Conservation (phyloP, 768 basidiomycete species). For the Holtermannia corniformis region DNA sequence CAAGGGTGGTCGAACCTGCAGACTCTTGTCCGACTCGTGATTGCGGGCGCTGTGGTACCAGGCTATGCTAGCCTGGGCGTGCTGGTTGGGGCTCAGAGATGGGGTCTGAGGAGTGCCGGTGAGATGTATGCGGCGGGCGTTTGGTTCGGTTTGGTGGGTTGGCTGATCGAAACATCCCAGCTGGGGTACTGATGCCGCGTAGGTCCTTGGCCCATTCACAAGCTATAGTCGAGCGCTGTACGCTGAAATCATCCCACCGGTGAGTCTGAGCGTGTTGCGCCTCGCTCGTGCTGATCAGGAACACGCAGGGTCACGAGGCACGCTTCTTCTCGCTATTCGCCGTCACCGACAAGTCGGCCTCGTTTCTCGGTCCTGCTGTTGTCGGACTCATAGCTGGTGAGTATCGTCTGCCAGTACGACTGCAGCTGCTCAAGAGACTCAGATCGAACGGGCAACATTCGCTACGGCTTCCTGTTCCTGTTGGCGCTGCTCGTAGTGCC, state of each 20-base stretch:
- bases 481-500: constrained; percentile 70
- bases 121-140: constrained; percentile 81
- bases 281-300: neutral
- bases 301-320: constrained; percentile 65
- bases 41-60: constrained; percentile 58
- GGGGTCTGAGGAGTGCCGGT: constrained; percentile 63
- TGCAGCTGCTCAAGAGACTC: neutral
- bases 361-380: constrained; percentile 80
- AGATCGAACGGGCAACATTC: constrained; percentile 81
- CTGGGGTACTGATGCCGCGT: constrained; percentile 44
- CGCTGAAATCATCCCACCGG: constrained; percentile 69
- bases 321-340: constrained; percentile 77
- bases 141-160: constrained; percentile 59
- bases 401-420: neutral
- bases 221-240: constrained; percentile 79
- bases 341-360: constrained; percentile 76
- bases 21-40: constrained; percentile 59
- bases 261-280: constrained; percentile 7
- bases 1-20: constrained; percentile 57
- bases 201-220: constrained; percentile 81
- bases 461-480: constrained; percentile 83
- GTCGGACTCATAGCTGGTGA: constrained; percentile 66
- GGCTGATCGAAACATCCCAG: neutral
- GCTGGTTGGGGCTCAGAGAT: constrained; percentile 44
- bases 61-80: constrained; percentile 78